Conservation (phyloP, 805 yeast genomes). For the Hanseniaspora guilliermondii region DNA sequence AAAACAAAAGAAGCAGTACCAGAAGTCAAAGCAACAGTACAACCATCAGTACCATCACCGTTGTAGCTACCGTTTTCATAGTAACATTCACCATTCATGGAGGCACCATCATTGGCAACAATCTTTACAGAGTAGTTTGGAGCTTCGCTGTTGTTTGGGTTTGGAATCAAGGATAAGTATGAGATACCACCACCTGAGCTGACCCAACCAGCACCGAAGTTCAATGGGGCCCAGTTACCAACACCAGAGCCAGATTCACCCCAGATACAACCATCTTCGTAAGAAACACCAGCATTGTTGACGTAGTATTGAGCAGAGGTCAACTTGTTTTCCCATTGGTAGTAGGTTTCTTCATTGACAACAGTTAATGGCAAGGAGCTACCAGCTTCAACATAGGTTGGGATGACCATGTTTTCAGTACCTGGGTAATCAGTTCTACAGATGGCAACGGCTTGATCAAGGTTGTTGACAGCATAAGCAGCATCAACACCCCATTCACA, state of each 20-base stretch:
- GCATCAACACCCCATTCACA: conserved; percentile 78
- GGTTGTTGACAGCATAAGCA: conserved; percentile 56
- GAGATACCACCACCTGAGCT: conserved; percentile 41
- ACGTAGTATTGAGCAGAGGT: conserved; percentile 97
- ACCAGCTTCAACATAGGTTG: conserved; percentile 72
- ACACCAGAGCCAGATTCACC: conserved; percentile 63
- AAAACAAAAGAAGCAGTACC: conserved; percentile 80
- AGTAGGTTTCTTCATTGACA: conserved; percentile 67
- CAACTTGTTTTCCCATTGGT: conserved; percentile 62
- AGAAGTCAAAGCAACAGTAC: conserved; percentile 79
- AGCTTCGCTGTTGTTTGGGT: conserved; percentile 70
- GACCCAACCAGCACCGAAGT: conserved; percentile 82
- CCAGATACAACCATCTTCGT: conserved; percentile 91
- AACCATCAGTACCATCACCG: conserved; percentile 60
- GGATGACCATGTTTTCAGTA: conserved; percentile 94
- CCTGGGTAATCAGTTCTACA: conserved; percentile 99
- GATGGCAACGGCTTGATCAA: conserved; percentile 60
- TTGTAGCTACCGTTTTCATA: conserved; percentile 69
- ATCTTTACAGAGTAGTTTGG: conserved; percentile 69
- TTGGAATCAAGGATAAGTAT: conserved; percentile 84
- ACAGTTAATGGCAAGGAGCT: conserved; percentile 54
- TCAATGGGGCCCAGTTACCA: conserved; percentile 98
- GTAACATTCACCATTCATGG: conserved; percentile 59
- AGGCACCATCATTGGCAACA: conserved; percentile 52
- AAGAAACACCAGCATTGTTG: conserved; percentile 86